Evolutionary conservation across 768 basidiomycete genomes (phyloP).

Genomic region (Lactarius deliciosus): DNA sequence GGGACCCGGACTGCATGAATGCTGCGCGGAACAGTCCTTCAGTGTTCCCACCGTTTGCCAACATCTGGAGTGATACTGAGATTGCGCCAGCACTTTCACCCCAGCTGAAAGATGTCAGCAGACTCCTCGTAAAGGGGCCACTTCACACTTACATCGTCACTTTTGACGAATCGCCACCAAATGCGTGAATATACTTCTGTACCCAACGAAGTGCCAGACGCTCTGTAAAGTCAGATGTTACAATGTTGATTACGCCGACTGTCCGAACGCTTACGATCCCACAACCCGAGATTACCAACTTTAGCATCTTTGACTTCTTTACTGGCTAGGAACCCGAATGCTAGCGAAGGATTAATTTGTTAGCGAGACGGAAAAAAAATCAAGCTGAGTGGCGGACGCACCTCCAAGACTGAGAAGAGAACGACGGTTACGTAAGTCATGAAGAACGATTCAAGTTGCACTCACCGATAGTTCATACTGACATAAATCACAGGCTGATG

Average conservation of each 20-base stretch:
- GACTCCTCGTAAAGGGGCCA: constrained; percentile 8
- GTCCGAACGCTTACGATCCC: constrained; percentile 49
- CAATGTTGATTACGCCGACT: neutral
- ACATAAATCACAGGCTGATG: constrained; percentile 32
- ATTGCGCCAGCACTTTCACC: constrained; percentile 57
- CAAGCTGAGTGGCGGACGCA: neutral
- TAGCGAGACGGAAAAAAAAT: neutral
- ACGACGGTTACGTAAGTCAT: neutral
- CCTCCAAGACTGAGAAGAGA: constrained; percentile 12
- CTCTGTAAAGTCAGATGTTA: constrained; percentile 38
- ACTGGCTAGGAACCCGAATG: constrained; percentile 52
- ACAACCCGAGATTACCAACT: constrained; percentile 60
- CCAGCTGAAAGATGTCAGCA: constrained; percentile 37
- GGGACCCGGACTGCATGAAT: constrained; percentile 46
- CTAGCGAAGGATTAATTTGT: constrained; percentile 26
- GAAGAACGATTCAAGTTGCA: neutral
- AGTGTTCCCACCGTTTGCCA: constrained; percentile 40
- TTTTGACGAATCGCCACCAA: constrained; percentile 62
- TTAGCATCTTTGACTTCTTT: constrained; percentile 52
- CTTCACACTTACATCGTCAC: constrained; percentile 49
- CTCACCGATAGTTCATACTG: constrained; percentile 33
- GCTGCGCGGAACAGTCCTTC: constrained; percentile 43
- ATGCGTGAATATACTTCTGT: constrained; percentile 58
- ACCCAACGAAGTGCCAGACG: constrained; percentile 62
- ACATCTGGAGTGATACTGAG: constrained; percentile 44